Base-by-base conservation (phyloP, 805 yeast species). In the Kuraishia molischiana region DNA sequence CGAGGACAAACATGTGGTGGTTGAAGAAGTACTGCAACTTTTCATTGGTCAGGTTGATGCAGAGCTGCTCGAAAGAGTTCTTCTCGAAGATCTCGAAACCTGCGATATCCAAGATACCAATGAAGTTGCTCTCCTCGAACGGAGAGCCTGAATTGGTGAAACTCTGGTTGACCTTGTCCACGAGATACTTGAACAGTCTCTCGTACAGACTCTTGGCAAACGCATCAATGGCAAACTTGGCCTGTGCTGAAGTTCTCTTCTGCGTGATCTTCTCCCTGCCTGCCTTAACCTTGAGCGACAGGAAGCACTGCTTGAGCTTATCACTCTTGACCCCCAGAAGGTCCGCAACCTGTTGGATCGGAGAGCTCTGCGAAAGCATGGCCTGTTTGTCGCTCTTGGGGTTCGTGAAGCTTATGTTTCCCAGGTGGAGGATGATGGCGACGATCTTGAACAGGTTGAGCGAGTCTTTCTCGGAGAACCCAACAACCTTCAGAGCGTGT, bases 201-300 rank as follows among this genome's bases (percentile, higher is more conserved):
- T 92, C 97, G 52, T 90, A 92, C 4, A 92, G 57, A 9, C 86
- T 74, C 54, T 89, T 89, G 3, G 98, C 76, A 26, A 92, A 65
- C 0, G 97, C 95, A 54, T 90, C 95, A 29, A 90, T 65, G 14
- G 92, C 70, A 48, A 75, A 77, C 44, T 77, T 78, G 1, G 90
- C 95, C 53, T 92, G 97, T 0, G 70, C 56, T 0, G 95, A 79
- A 34, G 79, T 79, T 48, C 83, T 75, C 24, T 89, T 76, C 52
- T 86, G 95, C 17, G 77, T 72, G 29, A 92, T 86, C 58, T 72
- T 69, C 54, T 92, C 98, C 46, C 76, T 71, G 2, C 98, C 98
- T 3, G 97, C 96, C 53, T 78, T 85, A 9, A 89, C 95, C 50
- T 76, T 80, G 4, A 97, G 97, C 29, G 74, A 72, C 24, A 87